Base-by-base conservation (phyloP, 1,284 basidiomycete genomes). In the Athelia psychrophila region DNA sequence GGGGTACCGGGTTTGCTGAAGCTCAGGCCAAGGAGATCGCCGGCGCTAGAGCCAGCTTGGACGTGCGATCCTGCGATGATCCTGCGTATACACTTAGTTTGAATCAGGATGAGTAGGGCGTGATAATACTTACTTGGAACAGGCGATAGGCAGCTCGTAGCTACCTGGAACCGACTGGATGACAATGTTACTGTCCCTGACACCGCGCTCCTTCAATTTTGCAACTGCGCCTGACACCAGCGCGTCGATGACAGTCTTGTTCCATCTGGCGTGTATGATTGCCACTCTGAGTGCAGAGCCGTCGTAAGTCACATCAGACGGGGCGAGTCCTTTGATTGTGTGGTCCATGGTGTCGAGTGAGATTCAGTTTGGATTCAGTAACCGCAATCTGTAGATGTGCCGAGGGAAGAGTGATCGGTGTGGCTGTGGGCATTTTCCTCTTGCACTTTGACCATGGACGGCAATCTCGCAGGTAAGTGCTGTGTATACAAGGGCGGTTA, bases 221-320 rank as follows among this genome's bases (percentile, higher is more conserved):
- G 75, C 71, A 53, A 93, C 71, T 9, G 88, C 82, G 44, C 95
- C 95, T 1, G 77, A 72, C 53, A 98, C 77, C 47, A 98, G 83
- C 15, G 92, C 83, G 24, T 92, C 88, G 64, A 98, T 91, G 65
- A 96, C 83, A 22, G 76, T 67, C 62, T 85, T 85, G 76, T 98
- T 98, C 95, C 95, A 98, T 69, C 92, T 79, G 18, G 93, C 91
- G 67, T 96, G 95, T 3, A 98, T 89, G 64, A 98, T 95, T 59
- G 90, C 91, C 54, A 96, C 74, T 53, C 93, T 86, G 55, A 95
- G 77, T 40, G 77, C 58, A 2, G 91, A 88, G 48, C 93, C 93
- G 62, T 96, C 91, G 74, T 84, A 81, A 44, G 79, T 71, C 38
- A 74, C 75, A 50, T 81, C 67, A 44, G 87, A 79, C 32, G 81